Base-by-base conservation (phyloP, 2,329 filamentous ascomycete genomes). In the Colletotrichum sublineola region DNA sequence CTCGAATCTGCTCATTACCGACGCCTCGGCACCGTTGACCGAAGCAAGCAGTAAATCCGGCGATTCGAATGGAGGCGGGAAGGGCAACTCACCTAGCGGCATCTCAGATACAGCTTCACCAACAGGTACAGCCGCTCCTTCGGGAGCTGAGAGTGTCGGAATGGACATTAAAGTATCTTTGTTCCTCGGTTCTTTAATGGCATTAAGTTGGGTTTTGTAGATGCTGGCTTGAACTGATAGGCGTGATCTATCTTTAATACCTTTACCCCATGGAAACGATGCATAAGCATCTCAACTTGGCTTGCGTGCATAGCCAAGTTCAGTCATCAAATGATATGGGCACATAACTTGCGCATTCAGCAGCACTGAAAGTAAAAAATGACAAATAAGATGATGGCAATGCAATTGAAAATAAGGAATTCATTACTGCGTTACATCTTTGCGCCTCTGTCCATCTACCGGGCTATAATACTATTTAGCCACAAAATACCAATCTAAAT, bases 1-100 rank as follows among this genome's bases (percentile, higher is more conserved):
- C 33, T 81, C 82, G 18, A 81, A 80, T 0, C 81, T 81, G n/a
- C 77, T 85, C 38, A 75, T 84, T 46, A 53, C 75, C 24, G 71
- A 46, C 14, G 70, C 46, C 36, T 68, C 74, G 5, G 61, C 20
- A 18, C 70, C 67, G 3, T 11, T 61, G 3, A 50, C 48, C 5
- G 58, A 31, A 7, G 48, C 50, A n/a, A 36, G 36, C 7, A 33
- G 15, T 29, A 36, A 24, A 55, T 55, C 20, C 48, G 9, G 48
- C 11, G 11, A 15, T 31, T 15, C 24, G 48, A 36, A 44, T 14
- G 64, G 24, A 29, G 42, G 14, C 3, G 14, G 33, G 18, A 14
- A 44, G 18, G 50, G n/a, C 2, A 56, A 1, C 15, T 66, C 55
- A 20, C 14, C 69, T 8, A 42, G 52, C 6, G 44, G 53, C 20